Percentiles rank a stretch among this genome's conserved stretches.
These are phyloP conservation scores for Aspergillus egyptiacus DNA, from an alignment of 495 filamentous ascomycete species.

Conservation along the genomic window DNA sequence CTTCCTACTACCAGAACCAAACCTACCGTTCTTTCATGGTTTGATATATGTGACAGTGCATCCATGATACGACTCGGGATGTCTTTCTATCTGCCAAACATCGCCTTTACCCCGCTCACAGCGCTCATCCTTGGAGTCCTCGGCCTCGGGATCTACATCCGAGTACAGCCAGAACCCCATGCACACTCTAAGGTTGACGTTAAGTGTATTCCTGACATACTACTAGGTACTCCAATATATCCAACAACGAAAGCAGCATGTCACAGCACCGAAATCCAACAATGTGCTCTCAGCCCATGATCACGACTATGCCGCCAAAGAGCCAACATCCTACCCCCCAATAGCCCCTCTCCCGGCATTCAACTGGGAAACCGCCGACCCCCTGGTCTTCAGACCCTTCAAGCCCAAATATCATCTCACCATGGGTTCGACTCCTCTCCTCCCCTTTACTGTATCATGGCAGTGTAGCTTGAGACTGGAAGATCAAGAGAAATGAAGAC, in stretches of 20 bases:
- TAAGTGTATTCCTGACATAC: no score
- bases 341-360: conserved; percentile 55
- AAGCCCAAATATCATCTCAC: conserved; percentile 67
- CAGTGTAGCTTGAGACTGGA: neutral
- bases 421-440: conserved; percentile 50
- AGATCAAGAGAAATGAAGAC: neutral
- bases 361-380: conserved; percentile 54
- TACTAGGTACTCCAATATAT: no score
- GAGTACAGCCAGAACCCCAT: conserved; percentile 8
- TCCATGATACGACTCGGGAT: no score
- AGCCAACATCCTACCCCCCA: conserved; percentile 22
- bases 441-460: neutral
- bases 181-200: no score
- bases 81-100: no score
- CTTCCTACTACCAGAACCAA: neutral
- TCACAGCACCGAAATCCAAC: neutral
- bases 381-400: conserved; percentile 59
- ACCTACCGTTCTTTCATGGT: no score
- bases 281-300: neutral
- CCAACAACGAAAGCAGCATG: neutral
- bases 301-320: neutral
- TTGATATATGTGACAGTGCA: no score
- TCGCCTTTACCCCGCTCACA: neutral
- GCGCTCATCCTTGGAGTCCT: neutral
- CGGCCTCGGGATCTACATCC: conserved; percentile 8